phyloP scores from a whole-genome alignment of 108 stramenopile species.

The Nitzschia putrida region DNA sequence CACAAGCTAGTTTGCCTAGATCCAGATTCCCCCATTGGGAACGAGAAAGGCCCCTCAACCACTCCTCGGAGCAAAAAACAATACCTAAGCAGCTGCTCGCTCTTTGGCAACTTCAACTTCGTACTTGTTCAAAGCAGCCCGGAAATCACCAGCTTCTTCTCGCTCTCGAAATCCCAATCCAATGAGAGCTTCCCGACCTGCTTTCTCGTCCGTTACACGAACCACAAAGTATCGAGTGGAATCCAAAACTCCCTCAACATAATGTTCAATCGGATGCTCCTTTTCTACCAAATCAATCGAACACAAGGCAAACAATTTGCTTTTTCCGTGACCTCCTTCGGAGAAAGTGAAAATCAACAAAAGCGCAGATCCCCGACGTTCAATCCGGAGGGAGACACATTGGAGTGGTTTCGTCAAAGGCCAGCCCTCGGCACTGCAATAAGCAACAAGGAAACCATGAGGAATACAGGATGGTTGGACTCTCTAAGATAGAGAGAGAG shows the following conservation, averaged over 20 bases:
- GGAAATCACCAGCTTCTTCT: constrained; percentile 80
- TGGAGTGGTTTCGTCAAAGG: constrained; percentile 50
- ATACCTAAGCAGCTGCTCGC: not conserved
- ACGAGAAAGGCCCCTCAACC: too few species aligned
- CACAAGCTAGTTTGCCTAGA: too few species aligned
- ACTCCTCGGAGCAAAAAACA: too few species aligned
- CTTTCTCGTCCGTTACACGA: constrained; percentile 65
- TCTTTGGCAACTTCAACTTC: constrained; percentile 33
- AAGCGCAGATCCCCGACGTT: constrained; percentile 48
- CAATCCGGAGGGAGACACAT: constrained; percentile 49
- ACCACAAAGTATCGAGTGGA: constrained; percentile 82
- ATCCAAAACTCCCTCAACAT: constrained; percentile 75
- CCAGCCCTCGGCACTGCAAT: constrained; percentile 54
- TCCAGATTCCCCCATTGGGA: too few species aligned
- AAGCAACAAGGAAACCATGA: not conserved
- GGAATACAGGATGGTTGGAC: not conserved
- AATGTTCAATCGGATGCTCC: constrained; percentile 55
- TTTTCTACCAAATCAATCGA: constrained; percentile 46
- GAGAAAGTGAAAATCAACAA: constrained; percentile 53
- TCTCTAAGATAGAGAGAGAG: too few species aligned
- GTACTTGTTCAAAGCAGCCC: constrained; percentile 67
- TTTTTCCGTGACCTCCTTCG: constrained; percentile 26
- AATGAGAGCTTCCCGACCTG: constrained; percentile 68
- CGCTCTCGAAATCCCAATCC: constrained; percentile 85
- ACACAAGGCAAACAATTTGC: constrained; percentile 46